A percentile compares a stretch with the other conserved stretches of the same genome.
Conservation (phyloP, 1,284 basidiomycete genomes). For the Irpex sp. region DNA sequence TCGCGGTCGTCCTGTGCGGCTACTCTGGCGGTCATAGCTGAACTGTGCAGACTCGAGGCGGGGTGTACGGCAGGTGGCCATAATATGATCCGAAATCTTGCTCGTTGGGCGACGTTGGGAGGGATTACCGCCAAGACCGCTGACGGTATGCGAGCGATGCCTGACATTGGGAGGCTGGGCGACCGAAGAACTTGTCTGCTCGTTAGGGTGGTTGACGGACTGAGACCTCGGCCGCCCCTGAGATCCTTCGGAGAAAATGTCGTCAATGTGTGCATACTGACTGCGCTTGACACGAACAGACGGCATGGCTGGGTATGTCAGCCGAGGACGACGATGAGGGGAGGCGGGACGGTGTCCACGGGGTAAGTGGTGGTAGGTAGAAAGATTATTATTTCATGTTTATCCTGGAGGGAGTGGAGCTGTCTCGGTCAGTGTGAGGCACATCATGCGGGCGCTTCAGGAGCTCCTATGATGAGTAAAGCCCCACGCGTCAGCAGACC, state of each 20-base stretch:
- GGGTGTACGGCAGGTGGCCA: slow-evolving; percentile 12
- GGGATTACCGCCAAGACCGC: background rate
- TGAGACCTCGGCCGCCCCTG: slow-evolving; percentile 19
- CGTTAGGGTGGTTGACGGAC: slow-evolving; percentile 16
- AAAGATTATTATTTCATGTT: background rate
- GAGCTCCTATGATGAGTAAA: background rate
- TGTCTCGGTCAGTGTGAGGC: background rate
- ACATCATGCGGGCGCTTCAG: background rate
- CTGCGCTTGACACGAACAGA: slow-evolving; percentile 53
- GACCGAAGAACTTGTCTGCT: background rate
- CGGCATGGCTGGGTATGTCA: slow-evolving; percentile 37
- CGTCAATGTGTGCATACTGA: slow-evolving; percentile 37
- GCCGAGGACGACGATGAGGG: slow-evolving; percentile 1
- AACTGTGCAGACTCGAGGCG: slow-evolving; percentile 1
- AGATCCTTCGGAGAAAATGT: slow-evolving; percentile 12
- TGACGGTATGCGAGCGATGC: slow-evolving; percentile 13
- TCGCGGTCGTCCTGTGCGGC: background rate
- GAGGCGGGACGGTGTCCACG: background rate
- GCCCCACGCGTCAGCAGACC: background rate
- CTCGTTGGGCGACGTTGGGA: slow-evolving; percentile 17
- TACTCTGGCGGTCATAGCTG: background rate
- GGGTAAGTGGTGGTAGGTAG: background rate
- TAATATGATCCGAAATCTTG: slow-evolving; percentile 27
- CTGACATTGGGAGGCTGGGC: slow-evolving; percentile 7
- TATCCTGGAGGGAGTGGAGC: background rate